phyloP scores from a whole-genome alignment of 768 basidiomycete genomes.

The Russula sp. region DNA sequence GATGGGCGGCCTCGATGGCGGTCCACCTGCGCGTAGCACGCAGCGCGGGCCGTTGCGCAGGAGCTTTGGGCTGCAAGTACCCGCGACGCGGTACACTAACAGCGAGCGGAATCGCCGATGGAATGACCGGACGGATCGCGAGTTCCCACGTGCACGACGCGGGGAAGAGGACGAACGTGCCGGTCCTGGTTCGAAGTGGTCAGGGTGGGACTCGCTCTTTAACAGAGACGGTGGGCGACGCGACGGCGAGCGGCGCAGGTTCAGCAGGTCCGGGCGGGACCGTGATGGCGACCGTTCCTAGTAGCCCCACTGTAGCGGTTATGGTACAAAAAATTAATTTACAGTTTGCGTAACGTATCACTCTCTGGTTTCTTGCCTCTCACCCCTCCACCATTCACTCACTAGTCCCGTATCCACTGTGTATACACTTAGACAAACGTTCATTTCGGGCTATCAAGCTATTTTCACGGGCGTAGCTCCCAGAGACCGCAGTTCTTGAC shows the following conservation, averaged over 20 bases:
- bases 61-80: conserved; percentile 4
- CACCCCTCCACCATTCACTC: conserved; percentile 3
- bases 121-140: conserved; percentile 4
- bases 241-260: not conserved
- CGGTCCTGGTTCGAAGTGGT: not conserved
- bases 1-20: conserved; percentile 1
- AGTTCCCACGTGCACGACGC: not conserved
- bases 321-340: conserved; percentile 1
- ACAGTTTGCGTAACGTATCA: not conserved
- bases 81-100: conserved; percentile 1
- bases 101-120: conserved; percentile 7
- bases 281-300: not conserved
- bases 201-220: not conserved
- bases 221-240: not conserved
- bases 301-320: not conserved
- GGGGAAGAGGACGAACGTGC: not conserved
- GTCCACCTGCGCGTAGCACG: not conserved
- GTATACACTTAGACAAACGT: not conserved
- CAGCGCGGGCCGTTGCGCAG: not conserved
- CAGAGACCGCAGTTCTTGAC: not conserved
- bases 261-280: not conserved
- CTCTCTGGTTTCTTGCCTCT: not conserved
- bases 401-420: not conserved
- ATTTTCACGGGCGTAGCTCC: not conserved
- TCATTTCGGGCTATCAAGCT: not conserved